phyloP scores from a whole-genome alignment of 257 asterid species.

The Solanum neorickii region DNA sequence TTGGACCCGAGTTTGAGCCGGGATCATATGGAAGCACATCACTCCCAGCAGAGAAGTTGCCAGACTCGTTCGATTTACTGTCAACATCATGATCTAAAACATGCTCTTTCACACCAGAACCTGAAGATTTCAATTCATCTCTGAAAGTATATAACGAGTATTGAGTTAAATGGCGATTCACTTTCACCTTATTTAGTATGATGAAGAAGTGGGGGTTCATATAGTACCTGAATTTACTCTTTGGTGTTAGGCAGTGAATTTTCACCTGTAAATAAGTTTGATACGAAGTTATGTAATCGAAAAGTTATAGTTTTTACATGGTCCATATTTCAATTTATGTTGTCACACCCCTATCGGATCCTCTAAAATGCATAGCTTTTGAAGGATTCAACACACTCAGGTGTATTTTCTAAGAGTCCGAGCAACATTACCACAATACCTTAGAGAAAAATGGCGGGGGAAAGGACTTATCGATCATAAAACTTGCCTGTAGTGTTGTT shows the following conservation, averaged over 20 bases:
- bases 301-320: neutral
- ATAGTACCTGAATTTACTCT: conserved; percentile 39
- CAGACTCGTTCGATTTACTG: conserved; percentile 24
- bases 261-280: conserved; percentile 42
- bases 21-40: conserved; percentile 18
- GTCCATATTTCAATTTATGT: neutral
- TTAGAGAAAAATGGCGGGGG: neutral
- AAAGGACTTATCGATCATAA: neutral
- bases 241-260: conserved; percentile 55
- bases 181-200: neutral
- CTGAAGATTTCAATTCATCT: conserved; percentile 30
- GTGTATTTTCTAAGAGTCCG: neutral
- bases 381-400: neutral
- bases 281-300: neutral
- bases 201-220: neutral
- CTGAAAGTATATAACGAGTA: conserved; percentile 21
- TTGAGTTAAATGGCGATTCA: neutral
- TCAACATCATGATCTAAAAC: conserved; percentile 13
- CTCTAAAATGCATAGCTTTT: neutral
- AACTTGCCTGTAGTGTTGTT: conserved; percentile 54
- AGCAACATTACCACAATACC: neutral
- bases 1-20: conserved; percentile 21
- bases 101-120: conserved; percentile 19
- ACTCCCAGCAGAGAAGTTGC: conserved; percentile 19
- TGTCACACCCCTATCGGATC: neutral